A percentile compares a stretch with the other conserved stretches of the same genome.
These are phyloP conservation scores for Emmonsiellopsis sp. DNA, from an alignment of 2,329 filamentous ascomycete species.

Conservation along the genomic window DNA sequence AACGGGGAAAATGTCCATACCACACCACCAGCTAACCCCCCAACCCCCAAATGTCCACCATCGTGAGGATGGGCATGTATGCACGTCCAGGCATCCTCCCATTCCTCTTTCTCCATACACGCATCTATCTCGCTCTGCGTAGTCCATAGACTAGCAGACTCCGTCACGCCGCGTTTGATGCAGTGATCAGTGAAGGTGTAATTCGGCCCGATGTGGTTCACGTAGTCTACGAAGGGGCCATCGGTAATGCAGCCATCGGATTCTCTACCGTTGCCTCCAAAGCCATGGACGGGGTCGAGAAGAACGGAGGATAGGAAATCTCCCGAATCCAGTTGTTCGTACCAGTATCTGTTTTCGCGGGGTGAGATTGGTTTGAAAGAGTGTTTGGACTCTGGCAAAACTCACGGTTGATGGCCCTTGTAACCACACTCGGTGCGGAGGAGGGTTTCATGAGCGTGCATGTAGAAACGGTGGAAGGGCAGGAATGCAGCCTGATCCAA, in stretches of 20 bases:
- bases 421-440: constrained; percentile 1
- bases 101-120: background rate
- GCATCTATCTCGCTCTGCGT: background rate
- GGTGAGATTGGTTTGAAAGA: background rate
- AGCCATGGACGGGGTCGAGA: background rate
- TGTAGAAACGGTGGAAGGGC: background rate
- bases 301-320: background rate
- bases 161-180: background rate
- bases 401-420: constrained; percentile 1
- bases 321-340: constrained; percentile 2
- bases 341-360: background rate
- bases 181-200: background rate
- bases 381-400: background rate
- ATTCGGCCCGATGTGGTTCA: background rate
- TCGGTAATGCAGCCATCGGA: background rate
- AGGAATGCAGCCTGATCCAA: background rate
- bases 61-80: background rate
- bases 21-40: background rate
- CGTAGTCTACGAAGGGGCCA: background rate
- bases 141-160: background rate
- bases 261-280: background rate
- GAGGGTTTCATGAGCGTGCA: background rate
- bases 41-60: background rate
- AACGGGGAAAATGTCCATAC: background rate
- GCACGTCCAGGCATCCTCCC: background rate